Base-by-base conservation (phyloP, 768 basidiomycete species). In the Glaciozyma antarctica region DNA sequence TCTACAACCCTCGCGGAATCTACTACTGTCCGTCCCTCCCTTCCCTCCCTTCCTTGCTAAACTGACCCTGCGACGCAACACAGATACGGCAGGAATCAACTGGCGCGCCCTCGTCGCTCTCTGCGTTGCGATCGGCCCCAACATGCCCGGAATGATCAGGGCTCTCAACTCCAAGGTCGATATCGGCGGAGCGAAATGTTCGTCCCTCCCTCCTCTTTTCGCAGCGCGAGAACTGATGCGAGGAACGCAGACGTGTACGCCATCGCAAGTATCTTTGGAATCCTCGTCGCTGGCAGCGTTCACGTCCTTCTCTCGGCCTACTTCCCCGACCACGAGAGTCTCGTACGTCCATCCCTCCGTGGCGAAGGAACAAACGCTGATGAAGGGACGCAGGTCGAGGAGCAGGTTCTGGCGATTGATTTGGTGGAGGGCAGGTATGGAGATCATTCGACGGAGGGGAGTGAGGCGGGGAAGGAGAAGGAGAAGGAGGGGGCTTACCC, bases 81-180 rank as follows among this genome's bases (percentile, higher is more conserved):
- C 51, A 41, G 38, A 67, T 56, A 41, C 47, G 21, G 2, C 4
- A 7, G 65, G 65, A 4, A 24, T 41, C 43, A 92, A 93, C 76
- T 90, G 88, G 88, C 81, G 90, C 41, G 89, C 88, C 2, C 80
- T 82, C 4, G 80, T 83, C 3, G 84, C 89, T 0, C 76, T 90
- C 21, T 73, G 90, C 24, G 75, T 83, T 61, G 84, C 87, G 8
- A 84, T 89, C 0, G 79, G 83, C 0, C 87, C 86, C 12, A 84
- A 81, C 64, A 73, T 93, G 24, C 90, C 90, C n/a, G 58, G 58
- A 1, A 45, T 58, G 44, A 47, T 45, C 43, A 32, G 56, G 43
- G 84, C 83, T 49, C 89, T 94, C 77, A 85, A 87, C 72, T 75
- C 82, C 4, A 78, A 76, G 15, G 81, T 91, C 72, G 64, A 79